Conservation (phyloP, 2,329 filamentous ascomycete species). For the Aspergillus persii region DNA sequence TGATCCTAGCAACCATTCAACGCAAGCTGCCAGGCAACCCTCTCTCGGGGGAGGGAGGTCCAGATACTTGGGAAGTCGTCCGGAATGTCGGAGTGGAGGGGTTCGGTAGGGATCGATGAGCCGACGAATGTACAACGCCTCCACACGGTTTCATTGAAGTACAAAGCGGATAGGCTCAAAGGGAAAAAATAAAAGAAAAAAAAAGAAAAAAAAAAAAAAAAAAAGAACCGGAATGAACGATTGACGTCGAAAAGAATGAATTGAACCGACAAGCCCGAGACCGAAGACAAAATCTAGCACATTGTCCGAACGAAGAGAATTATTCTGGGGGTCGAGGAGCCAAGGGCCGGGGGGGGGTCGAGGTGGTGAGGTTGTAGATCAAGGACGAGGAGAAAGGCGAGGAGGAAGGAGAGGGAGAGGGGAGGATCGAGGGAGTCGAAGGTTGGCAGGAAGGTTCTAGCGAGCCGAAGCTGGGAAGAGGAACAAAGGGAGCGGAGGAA, state of each 20-base stretch:
- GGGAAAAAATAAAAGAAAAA: not conserved
- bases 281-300: not conserved
- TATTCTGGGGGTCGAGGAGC: too few species aligned
- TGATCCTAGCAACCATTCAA: slow-evolving; percentile 40
- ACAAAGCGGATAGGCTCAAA: not conserved
- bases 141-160: slow-evolving; percentile 26
- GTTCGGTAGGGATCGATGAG: slow-evolving; percentile 20
- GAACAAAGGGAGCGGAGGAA: slow-evolving; percentile 20
- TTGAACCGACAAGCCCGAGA: not conserved
- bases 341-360: too few species aligned
- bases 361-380: slow-evolving; percentile 4
- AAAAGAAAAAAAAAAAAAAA: slow-evolving; percentile 1
- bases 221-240: not conserved
- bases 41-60: slow-evolving; percentile 20
- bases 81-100: slow-evolving; percentile 31
- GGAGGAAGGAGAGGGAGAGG: slow-evolving; percentile 1
- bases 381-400: slow-evolving; percentile 10
- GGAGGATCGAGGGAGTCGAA: slow-evolving; percentile 13
- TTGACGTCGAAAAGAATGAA: not conserved
- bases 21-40: slow-evolving; percentile 35
- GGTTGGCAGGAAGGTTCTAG: slow-evolving; percentile 15
- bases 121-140: slow-evolving; percentile 21
- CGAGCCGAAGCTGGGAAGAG: slow-evolving; percentile 11
- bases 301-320: slow-evolving; percentile 3
- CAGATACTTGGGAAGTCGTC: slow-evolving; percentile 20